phyloP scores from a whole-genome alignment of 306 rosid genomes.

The Acacia acuminata region DNA sequence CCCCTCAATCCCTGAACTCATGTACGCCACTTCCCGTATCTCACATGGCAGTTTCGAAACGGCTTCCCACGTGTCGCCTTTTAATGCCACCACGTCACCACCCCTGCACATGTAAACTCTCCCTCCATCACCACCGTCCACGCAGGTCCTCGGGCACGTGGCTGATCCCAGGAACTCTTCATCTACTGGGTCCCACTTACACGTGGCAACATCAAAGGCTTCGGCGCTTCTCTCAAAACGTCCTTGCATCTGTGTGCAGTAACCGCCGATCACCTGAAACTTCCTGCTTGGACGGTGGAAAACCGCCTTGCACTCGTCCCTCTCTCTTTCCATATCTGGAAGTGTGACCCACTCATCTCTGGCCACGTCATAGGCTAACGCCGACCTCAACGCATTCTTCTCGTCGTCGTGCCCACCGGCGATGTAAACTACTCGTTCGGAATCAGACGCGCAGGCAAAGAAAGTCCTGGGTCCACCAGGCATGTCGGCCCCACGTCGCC shows the following conservation, averaged over 20 bases:
- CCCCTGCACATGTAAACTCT: conserved; percentile 45
- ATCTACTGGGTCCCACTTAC: conserved; percentile 45
- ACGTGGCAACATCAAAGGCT: conserved; percentile 36
- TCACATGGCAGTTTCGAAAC: conserved; percentile 48
- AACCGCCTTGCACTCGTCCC: conserved; percentile 70
- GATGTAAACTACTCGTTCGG: conserved; percentile 38
- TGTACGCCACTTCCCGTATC: conserved; percentile 37
- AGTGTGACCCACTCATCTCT: conserved; percentile 47
- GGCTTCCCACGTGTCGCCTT: conserved; percentile 38
- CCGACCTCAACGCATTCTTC: conserved; percentile 66
- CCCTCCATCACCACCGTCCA: conserved; percentile 25
- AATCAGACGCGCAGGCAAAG: conserved; percentile 59
- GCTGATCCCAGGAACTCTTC: conserved; percentile 47
- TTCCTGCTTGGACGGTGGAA: conserved; percentile 40
- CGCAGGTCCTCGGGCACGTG: conserved; percentile 60
- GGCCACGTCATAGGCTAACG: conserved; percentile 52
- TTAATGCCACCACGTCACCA: conserved; percentile 33
- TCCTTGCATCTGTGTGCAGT: conserved; percentile 72
- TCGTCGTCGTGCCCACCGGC: conserved; percentile 74
- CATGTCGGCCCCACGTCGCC: conserved; percentile 75
- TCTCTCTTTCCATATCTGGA: conserved; percentile 62
- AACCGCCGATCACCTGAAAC: conserved; percentile 58
- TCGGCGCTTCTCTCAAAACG: conserved; percentile 65
- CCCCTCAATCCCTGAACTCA: conserved; percentile 37
- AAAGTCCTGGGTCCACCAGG: conserved; percentile 65